Evolutionary conservation across 495 filamentous ascomycete species (phyloP).

Genomic region (Hyaloscypha bicolor): DNA sequence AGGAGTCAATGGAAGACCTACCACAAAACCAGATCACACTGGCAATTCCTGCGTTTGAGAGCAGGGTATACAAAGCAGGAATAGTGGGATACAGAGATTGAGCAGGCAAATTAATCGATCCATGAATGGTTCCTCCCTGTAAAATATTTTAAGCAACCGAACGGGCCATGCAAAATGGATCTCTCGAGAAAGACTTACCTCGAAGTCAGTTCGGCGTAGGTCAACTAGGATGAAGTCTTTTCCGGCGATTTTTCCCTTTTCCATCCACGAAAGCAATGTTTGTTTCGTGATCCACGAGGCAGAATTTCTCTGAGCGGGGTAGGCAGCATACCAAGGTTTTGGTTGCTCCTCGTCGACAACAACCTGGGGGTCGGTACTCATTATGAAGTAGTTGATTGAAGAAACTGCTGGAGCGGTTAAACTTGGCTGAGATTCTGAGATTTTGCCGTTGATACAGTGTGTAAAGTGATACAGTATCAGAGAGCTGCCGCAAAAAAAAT

Average conservation of each 20-base stretch:
- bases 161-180: not conserved
- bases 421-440: too few species aligned
- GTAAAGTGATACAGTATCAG: too few species aligned
- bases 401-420: not conserved
- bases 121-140: conserved; percentile 68
- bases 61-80: conserved; percentile 56
- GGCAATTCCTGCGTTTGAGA: conserved; percentile 49
- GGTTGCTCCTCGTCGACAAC: not conserved
- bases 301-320: conserved; percentile 40
- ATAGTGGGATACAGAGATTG: conserved; percentile 64
- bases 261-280: conserved; percentile 46
- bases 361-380: not conserved
- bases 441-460: too few species aligned
- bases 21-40: conserved; percentile 71
- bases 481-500: too few species aligned
- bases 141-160: not conserved
- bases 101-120: conserved; percentile 72
- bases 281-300: conserved; percentile 40
- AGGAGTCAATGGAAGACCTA: conserved; percentile 36
- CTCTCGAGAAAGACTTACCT: conserved; percentile 44
- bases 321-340: conserved; percentile 39
- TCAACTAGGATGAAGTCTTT: conserved; percentile 65
- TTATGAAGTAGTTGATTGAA: not conserved
- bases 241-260: conserved; percentile 40
- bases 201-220: conserved; percentile 60